These are phyloP conservation scores for Martiniozyma asiatica DNA, from an alignment of 1,139 yeast species.

Conservation along the genomic window DNA sequence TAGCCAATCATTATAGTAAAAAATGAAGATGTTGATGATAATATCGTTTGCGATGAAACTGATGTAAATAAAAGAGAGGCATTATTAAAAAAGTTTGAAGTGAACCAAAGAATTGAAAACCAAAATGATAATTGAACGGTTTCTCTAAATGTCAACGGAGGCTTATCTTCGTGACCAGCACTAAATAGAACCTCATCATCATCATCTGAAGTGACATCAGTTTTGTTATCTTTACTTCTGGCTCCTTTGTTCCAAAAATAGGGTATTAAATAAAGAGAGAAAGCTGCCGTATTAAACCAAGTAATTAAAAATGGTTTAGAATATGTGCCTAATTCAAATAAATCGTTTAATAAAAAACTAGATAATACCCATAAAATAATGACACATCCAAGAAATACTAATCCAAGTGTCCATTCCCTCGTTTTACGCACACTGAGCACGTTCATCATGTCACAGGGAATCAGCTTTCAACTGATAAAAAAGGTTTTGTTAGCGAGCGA, in stretches of 20 bases:
- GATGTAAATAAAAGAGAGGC: conserved; percentile 80
- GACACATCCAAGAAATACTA: conserved; percentile 59
- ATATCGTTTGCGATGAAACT: conserved; percentile 85
- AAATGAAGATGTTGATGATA: conserved; percentile 85
- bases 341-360: conserved; percentile 64
- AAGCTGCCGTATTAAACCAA: conserved; percentile 79
- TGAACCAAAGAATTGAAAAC: conserved; percentile 80
- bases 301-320: conserved; percentile 92
- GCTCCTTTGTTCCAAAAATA: conserved; percentile 20
- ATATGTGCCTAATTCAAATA: conserved; percentile 58
- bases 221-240: neutral
- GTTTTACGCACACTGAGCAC: conserved; percentile 11
- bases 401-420: conserved; percentile 63
- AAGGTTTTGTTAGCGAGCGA: no score
- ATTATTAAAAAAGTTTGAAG: conserved; percentile 80
- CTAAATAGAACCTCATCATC: neutral
- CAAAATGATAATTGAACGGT: conserved; percentile 60
- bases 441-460: no score
- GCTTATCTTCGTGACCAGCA: neutral
- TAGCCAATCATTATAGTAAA: conserved; percentile 84
- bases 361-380: conserved; percentile 83
- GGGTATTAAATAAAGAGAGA: conserved; percentile 66
- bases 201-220: neutral
- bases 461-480: no score
- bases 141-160: conserved; percentile 27